A percentile compares a stretch with the other conserved stretches of the same genome.
Evolutionary conservation across 1,139 yeast species (phyloP).

Genomic region (Zygoascus hellenicus): DNA sequence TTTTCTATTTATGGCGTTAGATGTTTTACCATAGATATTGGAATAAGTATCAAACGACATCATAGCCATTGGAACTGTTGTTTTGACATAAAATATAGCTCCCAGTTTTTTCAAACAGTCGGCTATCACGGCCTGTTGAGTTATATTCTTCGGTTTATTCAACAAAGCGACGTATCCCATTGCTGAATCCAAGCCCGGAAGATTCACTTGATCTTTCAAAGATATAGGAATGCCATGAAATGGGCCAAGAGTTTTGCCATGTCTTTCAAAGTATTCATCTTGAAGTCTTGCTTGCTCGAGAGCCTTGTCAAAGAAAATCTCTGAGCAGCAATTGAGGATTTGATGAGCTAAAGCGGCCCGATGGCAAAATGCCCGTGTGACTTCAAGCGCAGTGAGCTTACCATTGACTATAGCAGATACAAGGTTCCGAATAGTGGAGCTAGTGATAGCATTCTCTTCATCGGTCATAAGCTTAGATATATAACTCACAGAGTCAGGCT

Average conservation of each 20-base stretch:
- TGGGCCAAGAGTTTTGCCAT: conserved; percentile 42
- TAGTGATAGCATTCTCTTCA: conserved; percentile 13
- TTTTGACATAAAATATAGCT: conserved; percentile 50
- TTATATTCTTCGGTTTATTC: conserved; percentile 2
- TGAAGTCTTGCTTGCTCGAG: conserved; percentile 36
- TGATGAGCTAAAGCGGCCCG: conserved; percentile 57
- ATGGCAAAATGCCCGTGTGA: conserved; percentile 38
- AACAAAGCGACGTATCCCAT: conserved; percentile 15
- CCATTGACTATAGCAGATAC: conserved; percentile 8
- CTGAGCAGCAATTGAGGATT: conserved; percentile 38
- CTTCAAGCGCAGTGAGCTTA: conserved; percentile 15
- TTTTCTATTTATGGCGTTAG: conserved; percentile 49
- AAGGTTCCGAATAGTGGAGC: conserved; percentile 3
- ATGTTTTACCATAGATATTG: conserved; percentile 48
- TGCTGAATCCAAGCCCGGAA: conserved; percentile 35
- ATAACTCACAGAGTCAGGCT: conserved; percentile 13
- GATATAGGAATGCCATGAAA: conserved; percentile 51
- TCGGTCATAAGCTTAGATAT: conserved; percentile 13
- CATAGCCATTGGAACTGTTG: conserved; percentile 55
- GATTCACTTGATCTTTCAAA: conserved; percentile 56
- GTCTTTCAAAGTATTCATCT: conserved; percentile 34
- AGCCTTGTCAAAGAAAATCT: conserved; percentile 31
- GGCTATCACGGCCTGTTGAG: conserved; percentile 7
- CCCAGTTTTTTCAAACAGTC: conserved; percentile 39
- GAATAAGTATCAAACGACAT: conserved; percentile 46